Evolutionary conservation across 305 asterid genomes (phyloP).

Genomic region (Fraxinus dipetala): DNA sequence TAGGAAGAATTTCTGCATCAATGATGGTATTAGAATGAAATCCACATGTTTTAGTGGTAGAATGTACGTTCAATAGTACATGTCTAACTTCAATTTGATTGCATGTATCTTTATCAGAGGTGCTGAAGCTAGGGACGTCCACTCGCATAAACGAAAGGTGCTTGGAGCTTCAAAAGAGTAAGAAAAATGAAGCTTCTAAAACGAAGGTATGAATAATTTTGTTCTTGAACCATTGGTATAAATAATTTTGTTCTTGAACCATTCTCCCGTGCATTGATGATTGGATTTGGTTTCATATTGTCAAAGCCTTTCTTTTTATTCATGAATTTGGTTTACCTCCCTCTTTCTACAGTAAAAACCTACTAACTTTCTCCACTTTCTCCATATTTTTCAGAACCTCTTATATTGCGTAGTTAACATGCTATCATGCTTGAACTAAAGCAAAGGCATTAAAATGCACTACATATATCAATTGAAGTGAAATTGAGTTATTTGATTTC

Average conservation of each 20-base stretch:
- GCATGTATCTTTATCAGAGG: constrained; percentile 49
- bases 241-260: constrained; percentile 8
- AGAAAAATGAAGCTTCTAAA: constrained; percentile 55
- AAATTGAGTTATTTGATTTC: background rate
- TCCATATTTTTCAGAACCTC: background rate
- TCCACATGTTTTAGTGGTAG: background rate
- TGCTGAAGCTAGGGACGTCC: constrained; percentile 62
- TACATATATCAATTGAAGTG: background rate
- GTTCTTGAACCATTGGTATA: constrained; percentile 37
- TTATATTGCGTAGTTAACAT: background rate
- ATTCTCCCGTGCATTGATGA: background rate
- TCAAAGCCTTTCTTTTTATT: background rate
- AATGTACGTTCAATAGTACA: constrained; percentile 1
- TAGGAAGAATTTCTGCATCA: constrained; percentile 84
- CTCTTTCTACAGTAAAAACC: background rate
- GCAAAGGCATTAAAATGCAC: background rate
- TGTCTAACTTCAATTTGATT: constrained; percentile 10
- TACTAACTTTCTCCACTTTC: background rate
- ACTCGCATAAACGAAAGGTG: constrained; percentile 82
- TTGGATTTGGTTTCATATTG: constrained; percentile 10
- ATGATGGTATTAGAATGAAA: constrained; percentile 58
- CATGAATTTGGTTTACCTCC: background rate
- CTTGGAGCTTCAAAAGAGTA: constrained; percentile 83
- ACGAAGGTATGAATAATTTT: constrained; percentile 50
- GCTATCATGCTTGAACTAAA: background rate